Percentiles rank a stretch among this genome's conserved stretches.
These are phyloP conservation scores for Oemleria cerasiformis DNA, from an alignment of 306 rosid species.

Conservation along the genomic window DNA sequence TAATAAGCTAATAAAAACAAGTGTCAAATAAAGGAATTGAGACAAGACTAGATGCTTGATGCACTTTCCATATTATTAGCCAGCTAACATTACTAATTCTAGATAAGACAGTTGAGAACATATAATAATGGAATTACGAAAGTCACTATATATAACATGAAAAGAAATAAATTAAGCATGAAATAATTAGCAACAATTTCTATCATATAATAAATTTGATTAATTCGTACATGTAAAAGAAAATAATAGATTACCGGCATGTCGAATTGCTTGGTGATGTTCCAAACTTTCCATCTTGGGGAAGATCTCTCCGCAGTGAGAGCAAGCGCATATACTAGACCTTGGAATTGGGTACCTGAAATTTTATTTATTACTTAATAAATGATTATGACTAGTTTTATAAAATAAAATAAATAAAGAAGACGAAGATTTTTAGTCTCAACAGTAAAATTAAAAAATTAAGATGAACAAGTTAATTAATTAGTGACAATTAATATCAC, in stretches of 20 bases:
- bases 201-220: neutral
- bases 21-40: no score
- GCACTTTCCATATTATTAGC: neutral
- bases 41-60: neutral
- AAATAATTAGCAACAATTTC: neutral
- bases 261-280: slow-evolving; percentile 90
- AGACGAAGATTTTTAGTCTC: no score
- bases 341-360: slow-evolving; percentile 75
- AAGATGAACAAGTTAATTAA: no score
- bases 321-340: slow-evolving; percentile 67
- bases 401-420: no score
- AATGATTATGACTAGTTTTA: no score
- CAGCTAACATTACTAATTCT: neutral
- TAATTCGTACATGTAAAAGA: neutral
- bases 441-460: no score
- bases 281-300: slow-evolving; percentile 82
- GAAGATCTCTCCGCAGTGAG: slow-evolving; percentile 92
- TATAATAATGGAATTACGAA: neutral
- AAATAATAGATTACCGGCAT: slow-evolving; percentile 59
- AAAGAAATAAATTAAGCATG: neutral
- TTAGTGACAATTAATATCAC: slow-evolving; percentile 15
- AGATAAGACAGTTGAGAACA: neutral
- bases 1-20: neutral
- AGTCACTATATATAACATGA: neutral
- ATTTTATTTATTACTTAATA: neutral